phyloP scores from a whole-genome alignment of 768 basidiomycete genomes.

The Lentinula sp. region DNA sequence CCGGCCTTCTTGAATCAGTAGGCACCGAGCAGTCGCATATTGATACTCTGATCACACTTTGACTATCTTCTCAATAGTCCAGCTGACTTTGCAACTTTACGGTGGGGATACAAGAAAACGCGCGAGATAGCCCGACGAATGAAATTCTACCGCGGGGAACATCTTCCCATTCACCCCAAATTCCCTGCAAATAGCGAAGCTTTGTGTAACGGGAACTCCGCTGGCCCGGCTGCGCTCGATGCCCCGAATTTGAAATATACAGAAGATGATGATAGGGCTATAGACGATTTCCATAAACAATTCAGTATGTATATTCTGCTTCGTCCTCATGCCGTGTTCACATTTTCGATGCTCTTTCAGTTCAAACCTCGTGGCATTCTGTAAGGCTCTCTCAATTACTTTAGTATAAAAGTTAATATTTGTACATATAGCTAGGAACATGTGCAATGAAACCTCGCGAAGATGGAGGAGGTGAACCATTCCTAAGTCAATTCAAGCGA shows the following conservation, averaged over 20 bases:
- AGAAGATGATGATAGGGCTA: conserved; percentile 18
- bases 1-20: conserved; percentile 24
- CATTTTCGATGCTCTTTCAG: conserved; percentile 3
- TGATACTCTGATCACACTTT: neutral
- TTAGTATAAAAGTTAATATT: neutral
- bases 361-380: conserved; percentile 18
- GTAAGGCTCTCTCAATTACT: conserved; percentile 8
- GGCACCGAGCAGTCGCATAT: neutral
- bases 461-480: conserved; percentile 20
- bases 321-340: neutral
- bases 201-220: neutral
- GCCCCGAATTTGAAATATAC: conserved; percentile 18
- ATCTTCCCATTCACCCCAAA: conserved; percentile 12
- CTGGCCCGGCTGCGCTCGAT: conserved; percentile 11
- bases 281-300: conserved; percentile 13
- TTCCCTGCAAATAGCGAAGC: conserved; percentile 11
- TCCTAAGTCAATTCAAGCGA: no score
- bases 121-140: conserved; percentile 30
- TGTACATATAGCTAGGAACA: conserved; percentile 32
- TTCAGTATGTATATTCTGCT: conserved; percentile 9
- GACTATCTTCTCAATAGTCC: conserved; percentile 8
- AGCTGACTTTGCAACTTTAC: conserved; percentile 19
- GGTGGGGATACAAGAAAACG: conserved; percentile 19
- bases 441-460: conserved; percentile 43
- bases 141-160: conserved; percentile 17